Base-by-base conservation (phyloP, 2,329 filamentous ascomycete genomes). In the Macrophomina tecta region DNA sequence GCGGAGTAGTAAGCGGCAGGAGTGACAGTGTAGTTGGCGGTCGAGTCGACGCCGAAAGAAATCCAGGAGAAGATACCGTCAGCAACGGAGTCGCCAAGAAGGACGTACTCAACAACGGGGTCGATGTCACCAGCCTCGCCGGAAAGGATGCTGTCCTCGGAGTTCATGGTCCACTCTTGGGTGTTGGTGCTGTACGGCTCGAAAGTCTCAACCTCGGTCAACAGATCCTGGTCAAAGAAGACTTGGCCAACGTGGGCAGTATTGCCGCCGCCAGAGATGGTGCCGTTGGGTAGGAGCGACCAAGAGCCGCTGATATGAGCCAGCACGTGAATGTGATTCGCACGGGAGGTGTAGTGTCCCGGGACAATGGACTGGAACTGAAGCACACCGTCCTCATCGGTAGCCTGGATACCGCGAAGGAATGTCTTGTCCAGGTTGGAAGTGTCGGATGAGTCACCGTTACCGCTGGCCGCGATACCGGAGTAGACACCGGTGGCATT, bases 221-320 rank as follows among this genome's bases (percentile, higher is more conserved):
- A 83, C 9, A 90, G 82, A 69, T 81, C 79, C 73, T 89, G 84
- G 74, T 90, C 87, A 66, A 88, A 88, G 82, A 88, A 90, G 61
- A 88, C 73, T 74, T 91, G 88, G 18, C 88, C 88, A 46, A 90
- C 82, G 77, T 90, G 87, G 7, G 84, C 83, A 67, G 86, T 82
- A 61, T 77, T 80, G 62, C 77, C 80, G 16, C 81, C 80, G 68
- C 81, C 84, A 48, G 77, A 75, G 69, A 86, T 82, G 67, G 85
- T 85, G 64, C 83, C 85, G 72, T 84, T 87, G 55, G 79, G 70
- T 53, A 82, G 78, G 6, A 81, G 71, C 2, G 65, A 67, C 65
- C 56, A 67, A 49, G 75, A 79, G 52, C 72, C 74, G 56, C 76
- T 76, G 67, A 77, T 75, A 67, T 80, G 78, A 48, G 81, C 73